phyloP scores from a whole-genome alignment of 345 rosid species.

The Excoecaria agallocha region DNA sequence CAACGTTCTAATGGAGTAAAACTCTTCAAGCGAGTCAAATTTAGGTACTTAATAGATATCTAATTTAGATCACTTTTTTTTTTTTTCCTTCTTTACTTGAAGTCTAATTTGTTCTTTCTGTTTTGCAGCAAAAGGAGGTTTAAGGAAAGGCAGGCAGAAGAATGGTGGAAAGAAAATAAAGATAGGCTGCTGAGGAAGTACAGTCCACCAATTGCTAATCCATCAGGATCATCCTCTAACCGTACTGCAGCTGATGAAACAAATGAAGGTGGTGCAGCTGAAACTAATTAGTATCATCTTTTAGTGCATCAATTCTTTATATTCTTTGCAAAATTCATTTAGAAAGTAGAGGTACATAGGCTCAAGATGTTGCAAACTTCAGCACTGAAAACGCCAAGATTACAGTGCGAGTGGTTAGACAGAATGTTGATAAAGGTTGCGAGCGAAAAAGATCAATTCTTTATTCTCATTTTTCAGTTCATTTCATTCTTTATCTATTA shows the following conservation, averaged over 20 bases:
- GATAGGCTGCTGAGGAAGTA: constrained; percentile 72
- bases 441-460: neutral
- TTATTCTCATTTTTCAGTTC: neutral
- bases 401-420: too few species aligned
- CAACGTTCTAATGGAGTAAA: constrained; percentile 53
- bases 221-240: constrained; percentile 25
- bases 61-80: neutral
- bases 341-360: constrained; percentile 4
- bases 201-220: constrained; percentile 31
- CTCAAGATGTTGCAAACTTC: neutral
- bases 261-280: constrained; percentile 8
- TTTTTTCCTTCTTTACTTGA: too few species aligned
- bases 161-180: constrained; percentile 86
- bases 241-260: constrained; percentile 1
- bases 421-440: neutral
- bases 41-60: constrained; percentile 55
- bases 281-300: constrained; percentile 6
- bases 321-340: neutral
- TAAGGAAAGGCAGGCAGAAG: constrained; percentile 73
- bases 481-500: neutral
- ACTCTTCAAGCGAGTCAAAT: constrained; percentile 82
- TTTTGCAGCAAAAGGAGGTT: constrained; percentile 71
- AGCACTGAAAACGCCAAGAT: neutral
- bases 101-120: neutral
- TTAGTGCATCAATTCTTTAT: constrained; percentile 4